A percentile compares a stretch with the other conserved stretches of the same genome.
Evolutionary conservation across 164 flowering plant genomes (phyloP).

Genomic region (Warburgia ugandensis): DNA sequence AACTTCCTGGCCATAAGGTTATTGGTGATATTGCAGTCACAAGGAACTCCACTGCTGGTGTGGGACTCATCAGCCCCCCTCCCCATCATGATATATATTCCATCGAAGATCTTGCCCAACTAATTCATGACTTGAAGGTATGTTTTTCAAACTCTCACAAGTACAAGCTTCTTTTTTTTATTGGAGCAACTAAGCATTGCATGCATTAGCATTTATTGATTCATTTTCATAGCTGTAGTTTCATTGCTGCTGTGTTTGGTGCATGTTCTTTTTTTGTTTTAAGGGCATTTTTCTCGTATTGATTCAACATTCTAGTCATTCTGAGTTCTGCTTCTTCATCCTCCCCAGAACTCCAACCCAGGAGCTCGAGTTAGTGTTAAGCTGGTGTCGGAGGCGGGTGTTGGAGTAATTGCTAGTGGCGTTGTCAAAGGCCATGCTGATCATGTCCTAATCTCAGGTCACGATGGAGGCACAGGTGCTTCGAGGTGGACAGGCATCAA

Average conservation of each 20-base stretch:
- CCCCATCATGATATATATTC: constrained; percentile 99
- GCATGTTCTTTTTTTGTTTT: too few relatives aligned
- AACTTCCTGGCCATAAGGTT: constrained; percentile 99
- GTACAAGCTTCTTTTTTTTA: too few relatives aligned
- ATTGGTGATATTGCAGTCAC: constrained; percentile 97
- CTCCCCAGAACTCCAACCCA: constrained; percentile 77
- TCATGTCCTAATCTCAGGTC: constrained; percentile 95
- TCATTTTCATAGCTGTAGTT: too few relatives aligned
- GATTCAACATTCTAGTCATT: background rate
- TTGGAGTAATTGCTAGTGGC: constrained; percentile 98
- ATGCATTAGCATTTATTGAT: too few relatives aligned
- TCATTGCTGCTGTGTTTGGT: background rate
- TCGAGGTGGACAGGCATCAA: constrained; percentile 99
- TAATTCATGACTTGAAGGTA: constrained; percentile 98
- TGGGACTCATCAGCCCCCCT: constrained; percentile 98
- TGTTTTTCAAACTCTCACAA: too few relatives aligned
- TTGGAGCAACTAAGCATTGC: too few relatives aligned
- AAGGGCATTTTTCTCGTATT: too few relatives aligned
- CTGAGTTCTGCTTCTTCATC: constrained; percentile 1
- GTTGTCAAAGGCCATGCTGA: constrained; percentile 99
- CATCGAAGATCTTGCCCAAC: constrained; percentile 96
- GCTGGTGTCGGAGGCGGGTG: constrained; percentile 98
- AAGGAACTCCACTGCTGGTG: constrained; percentile 97
- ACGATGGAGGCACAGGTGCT: constrained; percentile 99
- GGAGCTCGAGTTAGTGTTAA: constrained; percentile 92